phyloP scores from a whole-genome alignment of 768 basidiomycete genomes.

The Wakefieldia striispora region DNA sequence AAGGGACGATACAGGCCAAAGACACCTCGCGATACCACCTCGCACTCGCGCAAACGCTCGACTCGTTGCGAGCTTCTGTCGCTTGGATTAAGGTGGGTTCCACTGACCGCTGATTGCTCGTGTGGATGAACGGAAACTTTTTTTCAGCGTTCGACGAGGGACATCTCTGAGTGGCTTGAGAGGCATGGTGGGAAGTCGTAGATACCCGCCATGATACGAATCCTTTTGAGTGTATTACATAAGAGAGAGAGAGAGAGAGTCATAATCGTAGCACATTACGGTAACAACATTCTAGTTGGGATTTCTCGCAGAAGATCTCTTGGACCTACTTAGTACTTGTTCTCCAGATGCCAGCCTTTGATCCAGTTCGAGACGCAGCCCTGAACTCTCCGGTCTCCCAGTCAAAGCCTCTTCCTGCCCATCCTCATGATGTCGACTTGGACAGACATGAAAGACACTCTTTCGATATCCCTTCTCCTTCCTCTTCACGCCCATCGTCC shows the following conservation, averaged over 20 bases:
- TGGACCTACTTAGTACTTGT: too few species aligned
- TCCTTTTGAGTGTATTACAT: slow-evolving; percentile 21
- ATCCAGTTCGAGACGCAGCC: slow-evolving; percentile 86
- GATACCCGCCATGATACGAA: not conserved
- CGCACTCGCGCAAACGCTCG: slow-evolving; percentile 63
- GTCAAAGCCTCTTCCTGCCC: slow-evolving; percentile 35
- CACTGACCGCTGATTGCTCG: not conserved
- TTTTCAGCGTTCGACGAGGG: slow-evolving; percentile 54
- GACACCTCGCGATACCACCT: slow-evolving; percentile 69
- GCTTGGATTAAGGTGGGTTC: slow-evolving; percentile 59
- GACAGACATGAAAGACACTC: slow-evolving; percentile 28
- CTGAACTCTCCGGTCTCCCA: slow-evolving; percentile 69
- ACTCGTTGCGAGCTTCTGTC: slow-evolving; percentile 58
- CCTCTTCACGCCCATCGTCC: slow-evolving; percentile 35
- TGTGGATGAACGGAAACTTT: not conserved
- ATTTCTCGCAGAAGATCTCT: not conserved
- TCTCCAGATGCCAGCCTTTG: slow-evolving; percentile 61
- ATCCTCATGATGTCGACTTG: slow-evolving; percentile 25
- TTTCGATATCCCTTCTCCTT: slow-evolving; percentile 37
- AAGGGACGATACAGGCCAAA: slow-evolving; percentile 44
- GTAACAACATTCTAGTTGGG: not conserved
- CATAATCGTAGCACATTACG: too few species aligned
- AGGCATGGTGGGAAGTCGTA: slow-evolving; percentile 1
- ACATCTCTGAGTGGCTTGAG: slow-evolving; percentile 55
- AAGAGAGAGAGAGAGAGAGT: too few species aligned